Percentiles rank a stretch among this genome's conserved stretches.
Evolutionary conservation across 768 basidiomycete genomes (phyloP).

Genomic region (Tricholoma sp.): DNA sequence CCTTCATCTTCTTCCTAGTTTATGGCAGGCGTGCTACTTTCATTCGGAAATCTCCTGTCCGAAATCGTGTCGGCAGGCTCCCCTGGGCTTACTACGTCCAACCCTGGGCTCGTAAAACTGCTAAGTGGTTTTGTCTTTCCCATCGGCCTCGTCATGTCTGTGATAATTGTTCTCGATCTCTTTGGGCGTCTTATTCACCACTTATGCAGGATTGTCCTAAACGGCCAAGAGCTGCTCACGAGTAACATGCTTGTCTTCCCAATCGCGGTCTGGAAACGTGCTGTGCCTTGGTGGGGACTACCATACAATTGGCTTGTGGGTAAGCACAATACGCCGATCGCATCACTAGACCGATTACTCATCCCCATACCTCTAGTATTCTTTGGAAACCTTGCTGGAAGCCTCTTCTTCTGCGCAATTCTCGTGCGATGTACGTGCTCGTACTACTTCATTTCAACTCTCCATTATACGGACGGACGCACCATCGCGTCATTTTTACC

Average conservation of each 20-base stretch:
- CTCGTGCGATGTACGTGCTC: conserved; percentile 55
- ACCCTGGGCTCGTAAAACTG: conserved; percentile 66
- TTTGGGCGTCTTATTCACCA: neutral
- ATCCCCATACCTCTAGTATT: conserved; percentile 38
- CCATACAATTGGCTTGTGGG: conserved; percentile 67
- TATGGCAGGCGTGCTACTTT: conserved; percentile 66
- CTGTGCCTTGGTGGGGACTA: conserved; percentile 66
- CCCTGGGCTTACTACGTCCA: conserved; percentile 38
- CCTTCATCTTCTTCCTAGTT: conserved; percentile 34
- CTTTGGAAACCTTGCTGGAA: conserved; percentile 66
- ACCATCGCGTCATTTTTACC: neutral
- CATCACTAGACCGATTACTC: neutral
- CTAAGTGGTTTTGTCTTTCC: conserved; percentile 69
- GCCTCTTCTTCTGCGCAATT: conserved; percentile 64
- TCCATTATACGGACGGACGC: no score
- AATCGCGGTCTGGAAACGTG: conserved; percentile 58
- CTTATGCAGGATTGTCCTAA: conserved; percentile 57
- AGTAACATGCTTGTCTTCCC: conserved; percentile 79
- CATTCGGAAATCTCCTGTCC: conserved; percentile 64
- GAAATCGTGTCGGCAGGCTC: conserved; percentile 60
- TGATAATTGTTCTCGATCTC: neutral
- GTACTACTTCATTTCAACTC: neutral
- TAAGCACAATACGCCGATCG: conserved; percentile 21
- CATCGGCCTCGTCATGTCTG: conserved; percentile 71
- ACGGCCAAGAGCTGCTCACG: conserved; percentile 66